Evolutionary conservation across 805 yeast species (phyloP), one percentile per base, ranked within the genome.

Genomic region (Myxozyma neotropica): DNA sequence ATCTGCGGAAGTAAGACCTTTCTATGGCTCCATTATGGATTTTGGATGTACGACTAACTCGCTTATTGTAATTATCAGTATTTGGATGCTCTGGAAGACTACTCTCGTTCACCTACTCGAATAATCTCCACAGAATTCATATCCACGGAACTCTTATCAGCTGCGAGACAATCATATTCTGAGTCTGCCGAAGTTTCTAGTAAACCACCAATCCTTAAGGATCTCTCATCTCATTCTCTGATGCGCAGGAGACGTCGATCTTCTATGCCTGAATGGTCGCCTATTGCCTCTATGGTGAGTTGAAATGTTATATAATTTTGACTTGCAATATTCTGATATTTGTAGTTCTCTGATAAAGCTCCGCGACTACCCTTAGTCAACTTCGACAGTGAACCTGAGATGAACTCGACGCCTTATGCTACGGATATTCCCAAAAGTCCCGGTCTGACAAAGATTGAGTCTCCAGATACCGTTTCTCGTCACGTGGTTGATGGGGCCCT

Each of bases 221-320:
- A 31, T 5, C 33, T 46, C 3, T 46, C 39, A 15, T 29, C 50
- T 8, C 38, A 4, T 6, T 46, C 50, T 19, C 23, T 36, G 29
- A 38, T 27, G 43, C 53, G 53, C 24, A 15, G 43, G 10, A 55
- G 29, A 21, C 47, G 58, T 4, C 36, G 58, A 15, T 55, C 58
- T 4, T 55, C 58, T 5, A 55, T 55, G 58, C 58, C 58, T 3
- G 58, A 55, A 13, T 55, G 58, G 58, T 47, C 53, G 5, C 58
- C 58, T 5, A 39, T 47, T 33, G 40, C 23, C 4, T 19, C 39
- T 2, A 47, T 31, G 49, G 58, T 55, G 23, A 19, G 43, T 21
- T 19, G 12, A n/a, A 38, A 38, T 7, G 26, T 19, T 38, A 17
- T 4, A 6, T 6, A n/a, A 6, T 42, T 43, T 13, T n/a, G 2